Conservation (phyloP, 176 grass and related monocot species). For the Panicum miliaceum region DNA sequence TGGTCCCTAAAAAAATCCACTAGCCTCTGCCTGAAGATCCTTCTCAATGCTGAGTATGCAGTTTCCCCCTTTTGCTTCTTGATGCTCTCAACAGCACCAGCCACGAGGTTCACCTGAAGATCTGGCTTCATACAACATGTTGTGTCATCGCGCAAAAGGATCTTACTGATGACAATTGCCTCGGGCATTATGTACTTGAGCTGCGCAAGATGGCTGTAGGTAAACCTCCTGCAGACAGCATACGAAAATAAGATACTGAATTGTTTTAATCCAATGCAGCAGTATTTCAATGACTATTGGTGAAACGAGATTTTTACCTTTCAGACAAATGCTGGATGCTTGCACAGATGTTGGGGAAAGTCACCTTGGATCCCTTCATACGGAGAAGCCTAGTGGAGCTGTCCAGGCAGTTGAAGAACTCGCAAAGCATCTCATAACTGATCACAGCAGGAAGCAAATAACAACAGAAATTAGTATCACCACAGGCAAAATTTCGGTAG, state of each 20-base stretch:
- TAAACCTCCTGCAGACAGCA: slow-evolving; percentile 66
- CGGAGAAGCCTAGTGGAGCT: slow-evolving; percentile 75
- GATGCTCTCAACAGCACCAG: slow-evolving; percentile 42
- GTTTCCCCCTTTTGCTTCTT: slow-evolving; percentile 69
- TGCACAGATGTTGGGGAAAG: slow-evolving; percentile 71
- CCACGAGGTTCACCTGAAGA: slow-evolving; percentile 69
- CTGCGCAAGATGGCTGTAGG: slow-evolving; percentile 75
- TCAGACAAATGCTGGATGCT: slow-evolving; percentile 71
- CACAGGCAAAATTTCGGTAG: not conserved
- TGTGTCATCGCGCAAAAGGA: slow-evolving; percentile 64
- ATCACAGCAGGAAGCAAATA: not conserved
- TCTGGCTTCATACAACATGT: slow-evolving; percentile 91
- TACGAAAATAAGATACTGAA: not conserved
- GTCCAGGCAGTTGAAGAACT: slow-evolving; percentile 86
- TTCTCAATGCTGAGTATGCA: slow-evolving; percentile 61
- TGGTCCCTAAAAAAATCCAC: slow-evolving; percentile 74
- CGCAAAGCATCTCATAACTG: slow-evolving; percentile 80
- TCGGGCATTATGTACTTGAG: slow-evolving; percentile 81
- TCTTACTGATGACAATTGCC: slow-evolving; percentile 70
- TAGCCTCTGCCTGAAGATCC: slow-evolving; percentile 79
- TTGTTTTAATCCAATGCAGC: not conserved
- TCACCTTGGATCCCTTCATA: slow-evolving; percentile 65
- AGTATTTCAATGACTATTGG: not conserved
- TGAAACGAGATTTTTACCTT: slow-evolving; percentile 38
- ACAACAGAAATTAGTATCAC: not conserved